Base-by-base conservation (phyloP, 805 yeast genomes). In the Suhomyces vadensis region DNA sequence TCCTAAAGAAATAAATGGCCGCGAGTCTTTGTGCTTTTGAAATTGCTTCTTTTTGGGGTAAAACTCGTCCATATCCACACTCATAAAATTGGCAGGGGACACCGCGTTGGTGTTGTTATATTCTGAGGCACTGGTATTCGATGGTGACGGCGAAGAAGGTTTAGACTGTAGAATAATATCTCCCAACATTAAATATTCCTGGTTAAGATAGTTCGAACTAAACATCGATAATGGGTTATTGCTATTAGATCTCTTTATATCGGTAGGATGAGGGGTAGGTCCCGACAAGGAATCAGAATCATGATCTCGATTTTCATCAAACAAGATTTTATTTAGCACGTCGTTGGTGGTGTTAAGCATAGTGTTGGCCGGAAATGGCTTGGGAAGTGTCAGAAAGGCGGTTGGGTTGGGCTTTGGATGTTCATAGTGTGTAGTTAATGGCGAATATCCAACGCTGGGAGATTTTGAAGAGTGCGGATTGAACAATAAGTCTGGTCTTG, bases 121-220 rank as follows among this genome's bases (percentile, higher is more conserved):
- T 16, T 54, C 61, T 1, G 55, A 51, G 16, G 35, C 29, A 31
- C 60, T 54, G 16, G 58, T 57, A 37, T 43, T 66, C 64, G 56
- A 73, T 35, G 63, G 72, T 60, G 58, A 57, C 31, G 61, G 82
- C 60, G 55, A 69, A 39, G 64, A 52, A 42, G 67, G 75, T 53
- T 60, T 78, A 58, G 69, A 63, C 31, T 65, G 63, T 20, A 64
- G 49, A 5, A 78, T 50, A 5, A 71, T 74, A 55, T 78, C 81
- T 5, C 79, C 77, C 54, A 78, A 67, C 68, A 69, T 69, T 37
- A 75, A 61, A 55, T 78, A 79, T 49, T 75, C 78, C 47, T 75
- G 75, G 55, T 77, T 77, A 47, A 73, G 65, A 42, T 74, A 74
- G 53, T 69, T 75, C 11, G 79, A 73, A 53, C 60, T 64, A 58